Conservation (phyloP, 1,139 yeast species). For the Taphrina wiesneri region DNA sequence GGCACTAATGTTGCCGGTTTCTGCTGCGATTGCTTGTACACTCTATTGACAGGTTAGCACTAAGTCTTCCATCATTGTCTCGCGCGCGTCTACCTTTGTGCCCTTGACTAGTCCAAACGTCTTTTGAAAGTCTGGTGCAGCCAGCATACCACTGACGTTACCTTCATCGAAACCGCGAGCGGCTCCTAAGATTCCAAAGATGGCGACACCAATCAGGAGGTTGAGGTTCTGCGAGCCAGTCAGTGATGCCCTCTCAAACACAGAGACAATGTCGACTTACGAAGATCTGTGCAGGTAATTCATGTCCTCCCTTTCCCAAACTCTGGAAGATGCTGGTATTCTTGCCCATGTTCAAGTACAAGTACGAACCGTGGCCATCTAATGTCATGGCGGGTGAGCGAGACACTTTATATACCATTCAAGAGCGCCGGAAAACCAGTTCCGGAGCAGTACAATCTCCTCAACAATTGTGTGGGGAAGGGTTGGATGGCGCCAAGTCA, state of each 20-base stretch:
- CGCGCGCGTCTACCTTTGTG: not conserved
- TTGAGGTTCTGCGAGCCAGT: not conserved
- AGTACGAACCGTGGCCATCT: not conserved
- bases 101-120: constrained; percentile 47
- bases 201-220: constrained; percentile 46
- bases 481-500: not conserved
- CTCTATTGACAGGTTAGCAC: not conserved
- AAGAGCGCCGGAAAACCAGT: not conserved
- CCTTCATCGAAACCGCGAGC: constrained; percentile 69
- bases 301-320: constrained; percentile 7
- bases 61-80: not conserved
- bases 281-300: not conserved
- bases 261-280: not conserved
- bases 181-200: constrained; percentile 61
- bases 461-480: not conserved
- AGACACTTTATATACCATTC: not conserved
- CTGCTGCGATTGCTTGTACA: constrained; percentile 13
- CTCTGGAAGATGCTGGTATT: constrained; percentile 1
- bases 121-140: constrained; percentile 52
- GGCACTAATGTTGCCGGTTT: constrained; percentile 35
- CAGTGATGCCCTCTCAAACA: not conserved
- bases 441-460: not conserved
- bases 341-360: not conserved
- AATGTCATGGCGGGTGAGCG: not conserved
- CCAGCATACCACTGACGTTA: constrained; percentile 51